Percentiles rank a stretch among this genome's conserved stretches.
Conservation (phyloP, 495 filamentous ascomycete species). For the Neurospora terricola region DNA sequence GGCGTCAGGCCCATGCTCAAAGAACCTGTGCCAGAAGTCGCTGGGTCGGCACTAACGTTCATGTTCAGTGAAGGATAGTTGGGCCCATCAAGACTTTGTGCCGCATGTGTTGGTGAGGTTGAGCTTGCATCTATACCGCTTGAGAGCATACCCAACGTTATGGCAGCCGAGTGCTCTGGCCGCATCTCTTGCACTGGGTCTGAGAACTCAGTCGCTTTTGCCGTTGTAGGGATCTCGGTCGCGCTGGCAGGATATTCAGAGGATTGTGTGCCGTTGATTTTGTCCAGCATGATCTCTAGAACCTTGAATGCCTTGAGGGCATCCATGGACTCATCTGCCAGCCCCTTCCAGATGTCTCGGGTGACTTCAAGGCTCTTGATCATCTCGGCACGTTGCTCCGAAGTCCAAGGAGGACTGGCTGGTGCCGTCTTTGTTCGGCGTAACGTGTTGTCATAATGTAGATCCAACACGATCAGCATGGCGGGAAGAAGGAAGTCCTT, state of each 20-base stretch:
- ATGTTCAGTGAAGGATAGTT: not conserved
- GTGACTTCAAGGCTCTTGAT: constrained; percentile 59
- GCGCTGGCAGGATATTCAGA: constrained; percentile 8
- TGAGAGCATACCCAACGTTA: constrained; percentile 73
- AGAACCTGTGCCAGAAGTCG: constrained; percentile 12
- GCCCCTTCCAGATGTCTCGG: constrained; percentile 65
- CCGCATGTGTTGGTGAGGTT: constrained; percentile 19
- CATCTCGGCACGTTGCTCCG: constrained; percentile 68
- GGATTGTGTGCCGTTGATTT: constrained; percentile 42
- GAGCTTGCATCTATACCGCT: constrained; percentile 50
- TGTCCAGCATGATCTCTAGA: constrained; percentile 68
- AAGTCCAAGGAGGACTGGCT: constrained; percentile 54
- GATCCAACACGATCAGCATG: constrained; percentile 78
- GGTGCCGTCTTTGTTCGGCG: constrained; percentile 5
- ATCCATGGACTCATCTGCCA: constrained; percentile 70
- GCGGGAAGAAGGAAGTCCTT: constrained; percentile 81
- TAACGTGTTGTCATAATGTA: constrained; percentile 42
- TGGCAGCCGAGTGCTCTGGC: constrained; percentile 60
- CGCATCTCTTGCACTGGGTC: constrained; percentile 26
- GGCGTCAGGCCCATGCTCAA: constrained; percentile 18
- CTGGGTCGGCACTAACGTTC: not conserved
- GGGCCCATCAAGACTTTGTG: not conserved
- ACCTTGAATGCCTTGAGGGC: constrained; percentile 75
- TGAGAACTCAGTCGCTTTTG: constrained; percentile 19
- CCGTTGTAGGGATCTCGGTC: constrained; percentile 16